Conservation (phyloP, 345 rosid species). For the Gossypium anomalum region DNA sequence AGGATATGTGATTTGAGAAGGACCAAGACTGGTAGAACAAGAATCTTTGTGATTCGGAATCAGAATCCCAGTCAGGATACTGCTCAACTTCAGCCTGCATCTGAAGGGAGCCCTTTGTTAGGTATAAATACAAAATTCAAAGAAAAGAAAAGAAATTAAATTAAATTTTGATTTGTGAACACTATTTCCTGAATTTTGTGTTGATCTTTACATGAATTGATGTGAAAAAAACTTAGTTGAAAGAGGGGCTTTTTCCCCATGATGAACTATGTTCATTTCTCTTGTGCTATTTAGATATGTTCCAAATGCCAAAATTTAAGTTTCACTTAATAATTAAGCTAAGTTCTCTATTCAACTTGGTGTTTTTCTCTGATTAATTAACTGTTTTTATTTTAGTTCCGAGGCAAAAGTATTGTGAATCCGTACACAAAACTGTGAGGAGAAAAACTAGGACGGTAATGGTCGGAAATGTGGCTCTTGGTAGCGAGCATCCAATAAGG, state of each 20-base stretch:
- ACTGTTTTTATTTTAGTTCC: constrained; percentile 52
- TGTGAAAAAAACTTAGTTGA: not conserved
- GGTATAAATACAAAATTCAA: constrained; percentile 43
- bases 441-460: constrained; percentile 87
- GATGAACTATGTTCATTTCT: not conserved
- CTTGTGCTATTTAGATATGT: not conserved
- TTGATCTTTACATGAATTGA: not conserved
- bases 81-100: constrained; percentile 76
- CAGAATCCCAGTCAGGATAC: constrained; percentile 59
- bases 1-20: constrained; percentile 57
- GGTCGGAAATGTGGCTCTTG: constrained; percentile 94
- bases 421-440: constrained; percentile 77
- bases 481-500: constrained; percentile 89
- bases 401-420: constrained; percentile 88
- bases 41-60: constrained; percentile 49
- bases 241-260: not conserved
- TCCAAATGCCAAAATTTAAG: not conserved
- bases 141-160: not conserved
- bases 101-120: constrained; percentile 80
- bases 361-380: not conserved
- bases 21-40: constrained; percentile 43
- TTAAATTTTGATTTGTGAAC: not conserved
- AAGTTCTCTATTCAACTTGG: not conserved
- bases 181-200: not conserved
- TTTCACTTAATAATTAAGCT: not conserved